phyloP scores from a whole-genome alignment of 176 grass and related monocot species.

The Oryza meyeriana region DNA sequence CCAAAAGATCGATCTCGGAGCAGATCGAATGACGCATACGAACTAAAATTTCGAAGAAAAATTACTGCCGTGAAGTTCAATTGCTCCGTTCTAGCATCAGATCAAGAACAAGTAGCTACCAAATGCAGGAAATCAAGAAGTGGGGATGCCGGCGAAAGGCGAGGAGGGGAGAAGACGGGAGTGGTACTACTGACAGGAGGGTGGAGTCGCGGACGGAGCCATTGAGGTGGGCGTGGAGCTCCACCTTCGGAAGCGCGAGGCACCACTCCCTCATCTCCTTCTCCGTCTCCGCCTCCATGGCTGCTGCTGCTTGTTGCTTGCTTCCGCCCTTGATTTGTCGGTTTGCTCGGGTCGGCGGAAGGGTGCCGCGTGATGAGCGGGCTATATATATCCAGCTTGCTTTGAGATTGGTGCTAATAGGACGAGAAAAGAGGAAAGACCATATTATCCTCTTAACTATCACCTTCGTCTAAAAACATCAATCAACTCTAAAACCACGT shows the following conservation, averaged over 20 bases:
- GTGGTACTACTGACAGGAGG: slow-evolving; percentile 72
- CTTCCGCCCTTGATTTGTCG: background rate
- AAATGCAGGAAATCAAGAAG: background rate
- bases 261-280: slow-evolving; percentile 75
- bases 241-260: slow-evolving; percentile 77
- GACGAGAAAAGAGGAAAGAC: too few species aligned
- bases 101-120: background rate
- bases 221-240: slow-evolving; percentile 98
- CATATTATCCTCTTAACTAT: too few species aligned
- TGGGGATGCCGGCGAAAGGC: background rate
- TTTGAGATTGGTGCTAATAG: background rate
- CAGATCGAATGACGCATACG: background rate
- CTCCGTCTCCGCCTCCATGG: slow-evolving; percentile 37
- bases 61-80: background rate
- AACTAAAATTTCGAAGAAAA: background rate
- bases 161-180: background rate
- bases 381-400: background rate
- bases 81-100: background rate
- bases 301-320: background rate
- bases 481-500: too few species aligned
- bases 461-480: too few species aligned
- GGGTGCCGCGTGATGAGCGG: background rate
- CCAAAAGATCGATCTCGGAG: background rate
- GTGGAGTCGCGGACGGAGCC: slow-evolving; percentile 92
- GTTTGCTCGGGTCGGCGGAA: background rate